Evolutionary conservation across 495 filamentous ascomycete genomes (phyloP), one percentile per base, ranked within the genome.

Genomic region (Jackrogersella multiformis): DNA sequence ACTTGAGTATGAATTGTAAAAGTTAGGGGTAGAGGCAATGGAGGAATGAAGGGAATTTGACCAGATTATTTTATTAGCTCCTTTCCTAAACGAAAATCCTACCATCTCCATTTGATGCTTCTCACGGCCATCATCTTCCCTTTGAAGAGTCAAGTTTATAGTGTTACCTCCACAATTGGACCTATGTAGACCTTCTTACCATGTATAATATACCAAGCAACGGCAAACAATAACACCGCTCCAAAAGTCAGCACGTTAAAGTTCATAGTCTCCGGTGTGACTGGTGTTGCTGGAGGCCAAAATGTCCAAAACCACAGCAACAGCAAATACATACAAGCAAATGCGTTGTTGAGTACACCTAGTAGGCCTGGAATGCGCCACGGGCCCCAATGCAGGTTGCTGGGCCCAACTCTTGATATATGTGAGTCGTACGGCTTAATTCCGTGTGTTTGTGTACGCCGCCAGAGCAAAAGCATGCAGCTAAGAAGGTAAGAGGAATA

Each of bases 401-500:
- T 41, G 68, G 70, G 57, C 26, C 68, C 51, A 38, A 68, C 71
- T 55, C 42, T 68, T 8, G 59, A 60, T 16, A 34, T 24, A 21
- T 66, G 26, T 5, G 46, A 21, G 66, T 73, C 61, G 18, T 38
- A 26, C 2, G 20, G 20, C n/a, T 18, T 18, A 26, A 23, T 55
- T 1, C 34, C 9, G 1, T 30, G 53, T 16, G 13, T 30, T 5
- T 20, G 13, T 5, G 73, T 45, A 42, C 78, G 70, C 44, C 78
- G 77, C 52, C 77, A 78, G 0, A 84, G 72, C 9, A 83, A 72
- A 7, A 83, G 72, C 0, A 35, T 68, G 55, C 73, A 73, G n/a
- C 79, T 72, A 35, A 84, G 61, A 21, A 81, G 46, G 34, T 82
- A 83, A 4, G 80, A 80, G 51, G 73, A 66, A 59, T 81, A 80